Conservation (phyloP, 805 yeast species). For the Suhomyces canberraensis region DNA sequence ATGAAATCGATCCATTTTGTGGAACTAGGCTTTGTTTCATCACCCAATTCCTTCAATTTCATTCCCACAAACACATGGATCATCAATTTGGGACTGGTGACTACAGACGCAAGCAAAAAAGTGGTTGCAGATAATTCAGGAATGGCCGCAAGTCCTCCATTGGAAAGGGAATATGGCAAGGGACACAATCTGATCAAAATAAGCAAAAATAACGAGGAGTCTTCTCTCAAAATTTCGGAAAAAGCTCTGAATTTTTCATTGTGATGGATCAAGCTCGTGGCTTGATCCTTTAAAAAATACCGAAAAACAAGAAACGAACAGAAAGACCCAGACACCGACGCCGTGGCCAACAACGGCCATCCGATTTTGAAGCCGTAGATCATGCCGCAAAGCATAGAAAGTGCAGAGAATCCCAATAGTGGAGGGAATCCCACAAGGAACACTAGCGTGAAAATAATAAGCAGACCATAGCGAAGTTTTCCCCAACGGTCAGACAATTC, state of each 20-base stretch:
- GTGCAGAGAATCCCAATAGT: conserved; percentile 71
- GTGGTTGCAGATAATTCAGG: conserved; percentile 65
- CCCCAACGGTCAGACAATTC: conserved; percentile 45
- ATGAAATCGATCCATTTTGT: conserved; percentile 59
- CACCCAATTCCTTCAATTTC: conserved; percentile 67
- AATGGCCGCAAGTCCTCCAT: conserved; percentile 88
- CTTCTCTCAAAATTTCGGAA: conserved; percentile 68
- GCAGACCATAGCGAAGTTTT: conserved; percentile 36
- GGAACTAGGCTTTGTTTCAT: conserved; percentile 43
- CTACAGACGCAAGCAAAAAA: conserved; percentile 65
- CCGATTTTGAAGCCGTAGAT: conserved; percentile 78
- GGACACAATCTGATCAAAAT: conserved; percentile 83
- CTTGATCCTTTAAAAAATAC: conserved; percentile 52
- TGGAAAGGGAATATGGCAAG: conserved; percentile 85
- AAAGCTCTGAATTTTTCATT: conserved; percentile 72
- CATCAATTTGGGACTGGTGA: conserved; percentile 81
- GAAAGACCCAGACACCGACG: conserved; percentile 71
- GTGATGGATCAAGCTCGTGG: conserved; percentile 55
- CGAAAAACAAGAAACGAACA: conserved; percentile 70
- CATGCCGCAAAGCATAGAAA: conserved; percentile 71
- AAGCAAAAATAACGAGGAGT: conserved; percentile 58
- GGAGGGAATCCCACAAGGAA: conserved; percentile 87
- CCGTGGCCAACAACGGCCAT: conserved; percentile 70
- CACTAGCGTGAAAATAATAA: conserved; percentile 50
- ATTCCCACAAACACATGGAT: conserved; percentile 76